These are phyloP conservation scores for Balamuthia mandrillaris DNA, from an alignment of 208 protist species.

Conservation along the genomic window DNA sequence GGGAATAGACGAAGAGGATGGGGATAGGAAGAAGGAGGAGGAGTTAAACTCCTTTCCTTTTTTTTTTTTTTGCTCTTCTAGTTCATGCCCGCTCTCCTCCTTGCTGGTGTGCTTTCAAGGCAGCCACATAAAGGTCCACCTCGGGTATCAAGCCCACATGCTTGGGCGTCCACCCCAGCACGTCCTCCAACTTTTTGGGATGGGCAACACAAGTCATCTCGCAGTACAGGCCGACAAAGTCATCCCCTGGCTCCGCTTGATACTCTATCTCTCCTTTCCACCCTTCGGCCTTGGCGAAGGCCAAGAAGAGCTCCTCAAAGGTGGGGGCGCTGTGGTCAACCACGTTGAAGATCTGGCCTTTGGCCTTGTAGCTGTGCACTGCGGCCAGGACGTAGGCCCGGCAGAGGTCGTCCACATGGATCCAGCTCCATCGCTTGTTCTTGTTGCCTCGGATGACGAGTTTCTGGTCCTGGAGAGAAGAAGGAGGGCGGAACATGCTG, in stretches of 20 bases:
- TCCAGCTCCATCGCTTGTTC: background rate
- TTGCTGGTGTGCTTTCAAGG: background rate
- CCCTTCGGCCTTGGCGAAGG: background rate
- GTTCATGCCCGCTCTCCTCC: too few relatives aligned
- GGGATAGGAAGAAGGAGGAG: too few relatives aligned
- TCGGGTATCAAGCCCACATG: constrained; percentile 28
- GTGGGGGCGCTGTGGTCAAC: background rate
- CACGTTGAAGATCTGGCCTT: constrained; percentile 37
- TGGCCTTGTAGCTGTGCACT: background rate
- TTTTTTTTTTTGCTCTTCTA: too few relatives aligned
- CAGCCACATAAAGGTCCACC: background rate
- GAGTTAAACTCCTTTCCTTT: too few relatives aligned
- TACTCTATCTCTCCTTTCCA: background rate
- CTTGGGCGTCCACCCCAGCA: constrained; percentile 13
- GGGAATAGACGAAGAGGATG: too few relatives aligned
- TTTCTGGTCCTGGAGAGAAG: background rate
- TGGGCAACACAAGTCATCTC: constrained; percentile 1
- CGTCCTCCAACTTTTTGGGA: background rate
- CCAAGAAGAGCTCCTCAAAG: constrained; percentile 14
- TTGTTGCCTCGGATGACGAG: background rate
- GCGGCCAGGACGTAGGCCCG: constrained; percentile 29
- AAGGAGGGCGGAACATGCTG: background rate
- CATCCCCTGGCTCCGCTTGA: background rate
- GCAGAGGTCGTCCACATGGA: constrained; percentile 19
- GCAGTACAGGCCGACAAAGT: background rate